Conservation (phyloP, 176 grass and related monocot genomes). For the Musa itinerans region DNA sequence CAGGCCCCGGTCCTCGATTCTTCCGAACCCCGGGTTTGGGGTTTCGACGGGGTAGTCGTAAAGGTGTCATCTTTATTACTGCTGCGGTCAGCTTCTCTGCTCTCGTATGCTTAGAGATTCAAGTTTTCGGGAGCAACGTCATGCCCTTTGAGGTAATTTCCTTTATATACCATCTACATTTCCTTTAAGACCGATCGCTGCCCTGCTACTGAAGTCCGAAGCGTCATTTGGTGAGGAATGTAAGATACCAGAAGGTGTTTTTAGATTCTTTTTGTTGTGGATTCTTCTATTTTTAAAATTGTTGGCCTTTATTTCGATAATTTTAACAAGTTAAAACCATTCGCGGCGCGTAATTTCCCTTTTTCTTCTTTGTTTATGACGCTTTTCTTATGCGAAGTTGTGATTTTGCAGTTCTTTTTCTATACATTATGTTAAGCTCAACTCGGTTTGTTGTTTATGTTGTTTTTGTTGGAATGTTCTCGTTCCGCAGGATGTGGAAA, state of each 20-base stretch:
- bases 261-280: too few relatives aligned
- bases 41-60: not conserved
- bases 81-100: not conserved
- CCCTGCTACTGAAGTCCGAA: too few relatives aligned
- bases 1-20: not conserved
- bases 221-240: too few relatives aligned
- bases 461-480: not conserved
- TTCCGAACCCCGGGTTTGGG: conserved; percentile 4
- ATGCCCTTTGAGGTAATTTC: too few relatives aligned
- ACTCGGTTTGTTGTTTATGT: not conserved
- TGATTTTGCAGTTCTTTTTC: not conserved
- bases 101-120: not conserved
- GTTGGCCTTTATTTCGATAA: too few relatives aligned
- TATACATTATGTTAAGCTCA: too few relatives aligned
- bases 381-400: not conserved
- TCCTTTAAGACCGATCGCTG: too few relatives aligned
- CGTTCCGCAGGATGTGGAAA: not conserved
- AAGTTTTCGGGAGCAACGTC: not conserved
- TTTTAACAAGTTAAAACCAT: too few relatives aligned
- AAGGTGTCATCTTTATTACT: not conserved
- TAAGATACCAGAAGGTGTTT: too few relatives aligned
- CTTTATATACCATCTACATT: too few relatives aligned
- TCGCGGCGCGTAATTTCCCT: not conserved
- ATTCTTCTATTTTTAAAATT: too few relatives aligned
- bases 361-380: not conserved